Conservation (phyloP, 108 stramenopile genomes). For the Discostella stelligeroides region DNA sequence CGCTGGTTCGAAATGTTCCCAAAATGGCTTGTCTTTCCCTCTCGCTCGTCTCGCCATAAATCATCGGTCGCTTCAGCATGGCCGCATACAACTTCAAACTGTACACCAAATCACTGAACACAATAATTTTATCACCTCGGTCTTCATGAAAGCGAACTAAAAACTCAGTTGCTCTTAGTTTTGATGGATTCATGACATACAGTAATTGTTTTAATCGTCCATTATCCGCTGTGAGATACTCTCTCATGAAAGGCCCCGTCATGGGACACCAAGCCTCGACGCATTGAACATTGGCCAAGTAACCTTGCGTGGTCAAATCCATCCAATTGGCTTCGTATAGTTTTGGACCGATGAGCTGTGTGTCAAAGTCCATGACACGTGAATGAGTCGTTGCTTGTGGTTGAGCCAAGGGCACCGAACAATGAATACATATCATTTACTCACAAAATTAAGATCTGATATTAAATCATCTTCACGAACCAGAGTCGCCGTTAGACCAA, state of each 20-base stretch:
- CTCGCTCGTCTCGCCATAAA: conserved; percentile 96
- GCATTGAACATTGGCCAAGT: conserved; percentile 98
- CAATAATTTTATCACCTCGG: conserved; percentile 97
- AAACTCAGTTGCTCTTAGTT: conserved; percentile 91
- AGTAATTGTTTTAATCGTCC: conserved; percentile 88
- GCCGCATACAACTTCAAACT: conserved; percentile 89
- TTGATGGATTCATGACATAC: conserved; percentile 98
- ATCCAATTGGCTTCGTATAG: conserved; percentile 99
- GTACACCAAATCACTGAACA: conserved; percentile 96
- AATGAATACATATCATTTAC: background rate
- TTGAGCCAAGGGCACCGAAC: background rate
- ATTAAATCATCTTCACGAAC: conserved; percentile 99
- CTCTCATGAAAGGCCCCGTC: conserved; percentile 96
- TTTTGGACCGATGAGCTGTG: conserved; percentile 93
- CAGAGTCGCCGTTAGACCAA: conserved; percentile 98
- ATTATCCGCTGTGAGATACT: conserved; percentile 87
- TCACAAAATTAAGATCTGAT: conserved; percentile 94
- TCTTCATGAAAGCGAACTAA: conserved; percentile 93
- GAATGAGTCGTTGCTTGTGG: too few relatives aligned
- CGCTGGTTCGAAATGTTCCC: conserved; percentile 85
- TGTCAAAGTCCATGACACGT: background rate
- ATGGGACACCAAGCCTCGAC: conserved; percentile 99
- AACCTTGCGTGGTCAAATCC: conserved; percentile 97
- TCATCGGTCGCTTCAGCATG: conserved; percentile 84
- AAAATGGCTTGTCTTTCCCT: conserved; percentile 93